Base-by-base conservation (phyloP, 1,139 yeast species). In the Torulaspora pretoriensis region DNA sequence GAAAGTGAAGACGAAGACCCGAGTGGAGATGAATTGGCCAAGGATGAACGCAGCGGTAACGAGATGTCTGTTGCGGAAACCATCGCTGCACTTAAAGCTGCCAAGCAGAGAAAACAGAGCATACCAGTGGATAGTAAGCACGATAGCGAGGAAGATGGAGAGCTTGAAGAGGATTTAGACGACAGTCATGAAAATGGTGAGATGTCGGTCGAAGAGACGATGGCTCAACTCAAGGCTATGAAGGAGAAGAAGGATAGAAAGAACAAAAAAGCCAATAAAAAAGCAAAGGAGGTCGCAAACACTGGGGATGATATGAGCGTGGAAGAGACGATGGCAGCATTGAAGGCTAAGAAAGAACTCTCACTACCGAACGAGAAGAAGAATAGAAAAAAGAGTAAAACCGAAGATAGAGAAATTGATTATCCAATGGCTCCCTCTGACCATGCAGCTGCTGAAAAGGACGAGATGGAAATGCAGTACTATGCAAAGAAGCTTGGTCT, bases 401-500 rank as follows among this genome's bases (percentile, higher is more conserved):
- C 31, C 14, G 28, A 35, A 3, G 44, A 40, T 14, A 35, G 30
- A n/a, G 48, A 43, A 24, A 30, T 16, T 2, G 50, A 50, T 12
- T 40, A 33, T 6, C 57, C 64, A 2, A 30, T 71, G 22, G 57
- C 74, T 2, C 68, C 72, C 1, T 69, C 68, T 9, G 77, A 77
- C 22, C 65, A 68, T 17, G 74, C 74, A 12, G 67, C 74, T 28
- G 64, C 76, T 57, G 70, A 70, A 40, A 73, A 75, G 51, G 95
- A 87, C 56, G 94, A 87, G 46, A 80, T 79, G 42, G 96, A 90
- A 38, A 80, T 88, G 67, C 80, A 76, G 22, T 88, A 81, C 60
- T 90, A 88, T 61, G 92, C 96, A 3, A 84, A 83, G 51, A 82
- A 84, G 55, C 71, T 90, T 14, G 95, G 95, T 1, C 63, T 84